Evolutionary conservation across 306 rosid genomes (phyloP), one percentile per base, ranked within the genome.

Genomic region (Sindora glabra): DNA sequence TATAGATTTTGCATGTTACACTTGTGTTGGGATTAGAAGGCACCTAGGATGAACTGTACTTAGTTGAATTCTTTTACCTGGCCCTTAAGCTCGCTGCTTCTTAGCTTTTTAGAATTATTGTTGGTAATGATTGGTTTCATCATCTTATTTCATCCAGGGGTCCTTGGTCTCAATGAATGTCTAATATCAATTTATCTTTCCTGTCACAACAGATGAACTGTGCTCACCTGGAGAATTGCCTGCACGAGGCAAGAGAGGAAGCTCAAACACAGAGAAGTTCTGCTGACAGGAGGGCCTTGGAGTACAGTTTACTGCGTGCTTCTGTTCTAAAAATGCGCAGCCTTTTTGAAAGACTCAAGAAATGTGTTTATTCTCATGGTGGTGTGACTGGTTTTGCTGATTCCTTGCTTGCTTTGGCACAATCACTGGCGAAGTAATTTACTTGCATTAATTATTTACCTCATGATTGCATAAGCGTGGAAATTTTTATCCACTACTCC

Each of bases 161-260:
- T 54, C 10, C 42, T 1, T 36, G 42, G 17, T 48, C 47, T 40
- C 8, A 39, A 13, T 25, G 32, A 19, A 51, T 32, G 16, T 17
- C 44, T 10, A 36, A 19, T 56, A 15, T 64, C 59, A 41, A 74
- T 64, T 53, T 19, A 18, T 18, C 15, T 49, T 45, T 49, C 64
- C 55, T 49, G 57, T 62, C 48, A 41, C 55, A 40, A 52, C 86
- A 94, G 99, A 82, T 94, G 97, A 94, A 94, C 71, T 94, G 99
- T 79, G 99, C 89, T 59, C 97, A 89, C 75, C 65, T 94, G 79
- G 99, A 94, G 79, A 94, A 86, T 65, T 89, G 95, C 68, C 74
- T 94, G 78, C 97, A 94, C 37, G 99, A 89, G 67, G 99, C 99
- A 48, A 89, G 99, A 76, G 97, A 94, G 82, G 99, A 94, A 80